A percentile compares a stretch with the other conserved stretches of the same genome.
These are phyloP conservation scores for Fusarium nanum DNA, from an alignment of 2,329 filamentous ascomycete species.

Conservation along the genomic window DNA sequence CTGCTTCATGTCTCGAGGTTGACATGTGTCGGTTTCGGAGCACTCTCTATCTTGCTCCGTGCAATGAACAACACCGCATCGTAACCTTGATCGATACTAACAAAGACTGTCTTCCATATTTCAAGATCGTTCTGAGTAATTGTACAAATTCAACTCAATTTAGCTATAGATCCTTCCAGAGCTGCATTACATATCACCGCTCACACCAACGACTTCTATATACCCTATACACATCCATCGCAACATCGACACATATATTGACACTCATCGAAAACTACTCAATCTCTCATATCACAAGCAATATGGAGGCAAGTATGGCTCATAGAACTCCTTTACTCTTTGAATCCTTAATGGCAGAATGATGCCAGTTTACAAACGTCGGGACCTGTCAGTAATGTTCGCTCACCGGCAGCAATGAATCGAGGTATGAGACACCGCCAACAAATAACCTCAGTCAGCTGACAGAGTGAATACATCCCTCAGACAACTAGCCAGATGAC, in stretches of 20 bases:
- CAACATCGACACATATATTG: neutral
- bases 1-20: neutral
- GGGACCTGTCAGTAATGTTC: neutral
- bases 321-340: too few relatives aligned
- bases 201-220: neutral
- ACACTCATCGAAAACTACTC: neutral
- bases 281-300: neutral
- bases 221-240: neutral
- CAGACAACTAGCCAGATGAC: neutral
- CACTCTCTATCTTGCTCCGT: neutral
- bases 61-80: neutral
- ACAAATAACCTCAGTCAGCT: neutral
- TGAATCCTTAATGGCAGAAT: neutral
- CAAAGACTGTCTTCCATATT: neutral
- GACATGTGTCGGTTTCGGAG: neutral
- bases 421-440: neutral
- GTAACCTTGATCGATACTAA: neutral
- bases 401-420: neutral
- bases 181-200: neutral
- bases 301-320: accelerated
- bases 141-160: neutral
- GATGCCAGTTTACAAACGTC: too few relatives aligned
- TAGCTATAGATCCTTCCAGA: neutral
- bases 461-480: neutral
- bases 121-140: neutral